These are phyloP conservation scores for Fusarium scirpi DNA, from an alignment of 2,329 filamentous ascomycete genomes.

Conservation along the genomic window DNA sequence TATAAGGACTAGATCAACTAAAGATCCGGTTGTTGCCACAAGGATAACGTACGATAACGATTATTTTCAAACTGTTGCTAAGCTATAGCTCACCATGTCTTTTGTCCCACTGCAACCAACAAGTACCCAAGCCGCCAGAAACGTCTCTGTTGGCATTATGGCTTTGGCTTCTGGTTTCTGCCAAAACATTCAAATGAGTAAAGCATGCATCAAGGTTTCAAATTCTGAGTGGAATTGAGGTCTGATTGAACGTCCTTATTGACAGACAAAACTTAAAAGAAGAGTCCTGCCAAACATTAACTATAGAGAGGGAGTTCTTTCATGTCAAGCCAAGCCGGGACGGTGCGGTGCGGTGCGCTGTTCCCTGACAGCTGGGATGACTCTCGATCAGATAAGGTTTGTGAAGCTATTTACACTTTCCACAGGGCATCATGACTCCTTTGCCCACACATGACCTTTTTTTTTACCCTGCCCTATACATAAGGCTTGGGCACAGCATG, in stretches of 20 bases:
- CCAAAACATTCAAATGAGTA: background rate
- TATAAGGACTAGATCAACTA: constrained; percentile 31
- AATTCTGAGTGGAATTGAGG: background rate
- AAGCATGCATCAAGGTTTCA: background rate
- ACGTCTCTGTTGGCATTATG: background rate
- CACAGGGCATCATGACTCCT: no score
- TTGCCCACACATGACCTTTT: no score
- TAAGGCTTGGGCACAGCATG: no score
- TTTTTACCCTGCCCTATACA: no score
- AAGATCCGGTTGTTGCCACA: no score
- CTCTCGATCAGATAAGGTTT: background rate
- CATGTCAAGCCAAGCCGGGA: background rate
- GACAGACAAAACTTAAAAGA: background rate
- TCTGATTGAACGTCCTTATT: background rate
- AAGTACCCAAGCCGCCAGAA: background rate
- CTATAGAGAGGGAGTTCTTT: background rate
- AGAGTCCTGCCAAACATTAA: background rate
- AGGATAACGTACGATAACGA: no score
- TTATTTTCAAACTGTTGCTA: no score
- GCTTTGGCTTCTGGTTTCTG: background rate
- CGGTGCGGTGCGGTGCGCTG: background rate
- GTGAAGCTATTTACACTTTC: no score
- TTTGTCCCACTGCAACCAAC: background rate
- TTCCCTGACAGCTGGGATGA: background rate
- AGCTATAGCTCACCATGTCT: no score